A percentile compares a stretch with the other conserved stretches of the same genome.
phyloP scores from a whole-genome alignment of 2,329 filamentous ascomycete genomes.

The Proliferodiscus dingleyae region DNA sequence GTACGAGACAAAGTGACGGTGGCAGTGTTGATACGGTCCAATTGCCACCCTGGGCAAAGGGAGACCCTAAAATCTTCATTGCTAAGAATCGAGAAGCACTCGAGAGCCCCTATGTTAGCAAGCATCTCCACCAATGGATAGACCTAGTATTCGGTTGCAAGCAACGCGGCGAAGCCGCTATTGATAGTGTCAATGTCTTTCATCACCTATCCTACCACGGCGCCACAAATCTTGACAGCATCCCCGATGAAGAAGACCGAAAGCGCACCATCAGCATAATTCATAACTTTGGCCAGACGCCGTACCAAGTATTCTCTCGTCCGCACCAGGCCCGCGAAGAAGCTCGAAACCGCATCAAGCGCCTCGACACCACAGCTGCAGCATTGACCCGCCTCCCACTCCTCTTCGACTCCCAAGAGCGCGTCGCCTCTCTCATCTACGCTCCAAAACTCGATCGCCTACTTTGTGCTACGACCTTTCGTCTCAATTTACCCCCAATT shows the following conservation, averaged over 20 bases:
- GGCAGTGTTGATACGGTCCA: slow-evolving; percentile 79
- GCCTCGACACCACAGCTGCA: slow-evolving; percentile 74
- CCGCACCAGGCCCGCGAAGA: slow-evolving; percentile 75
- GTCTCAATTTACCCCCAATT: slow-evolving; percentile 77
- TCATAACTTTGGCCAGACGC: slow-evolving; percentile 97
- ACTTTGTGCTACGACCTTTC: slow-evolving; percentile 76
- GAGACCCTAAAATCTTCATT: slow-evolving; percentile 92
- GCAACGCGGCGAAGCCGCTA: slow-evolving; percentile 85
- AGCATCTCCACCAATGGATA: slow-evolving; percentile 89
- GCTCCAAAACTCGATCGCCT: slow-evolving; percentile 76
- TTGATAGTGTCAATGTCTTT: slow-evolving; percentile 92
- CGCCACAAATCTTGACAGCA: slow-evolving; percentile 85
- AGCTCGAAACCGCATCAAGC: slow-evolving; percentile 55
- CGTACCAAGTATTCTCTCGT: slow-evolving; percentile 85
- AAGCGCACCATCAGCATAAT: slow-evolving; percentile 79
- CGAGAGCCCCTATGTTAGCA: slow-evolving; percentile 87
- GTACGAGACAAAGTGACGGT: slow-evolving; percentile 73
- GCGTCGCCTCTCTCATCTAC: slow-evolving; percentile 73
- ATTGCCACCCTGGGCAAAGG: slow-evolving; percentile 95
- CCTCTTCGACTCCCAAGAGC: slow-evolving; percentile 66
- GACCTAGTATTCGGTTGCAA: slow-evolving; percentile 93
- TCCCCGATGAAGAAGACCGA: slow-evolving; percentile 63
- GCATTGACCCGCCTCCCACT: slow-evolving; percentile 74
- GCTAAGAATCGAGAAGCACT: slow-evolving; percentile 92
- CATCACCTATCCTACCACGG: slow-evolving; percentile 94